Evolutionary conservation across 2,329 filamentous ascomycete genomes (phyloP), one percentile per base, ranked within the genome.

Genomic region (Fusarium mangiferae): DNA sequence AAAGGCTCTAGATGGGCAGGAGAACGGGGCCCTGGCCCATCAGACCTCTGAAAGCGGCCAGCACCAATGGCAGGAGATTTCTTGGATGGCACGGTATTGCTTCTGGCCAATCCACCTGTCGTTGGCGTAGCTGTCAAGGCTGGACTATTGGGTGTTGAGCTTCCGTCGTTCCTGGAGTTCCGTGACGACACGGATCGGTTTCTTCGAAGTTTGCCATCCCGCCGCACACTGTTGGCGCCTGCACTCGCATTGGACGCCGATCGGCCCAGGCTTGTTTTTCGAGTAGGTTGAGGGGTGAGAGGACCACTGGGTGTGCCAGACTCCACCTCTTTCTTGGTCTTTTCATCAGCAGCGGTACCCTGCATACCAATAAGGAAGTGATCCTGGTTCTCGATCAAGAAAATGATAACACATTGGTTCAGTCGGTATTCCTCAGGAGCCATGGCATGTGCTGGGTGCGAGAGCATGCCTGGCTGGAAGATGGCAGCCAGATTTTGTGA

Each of bases 301-400:
- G 82, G 79, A 17, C 69, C 74, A 79, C 82, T 76, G 82, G 87
- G 89, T 7, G 92, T 92, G 64, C 93, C 94, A 79, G 95, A 91
- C 73, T 91, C 87, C 48, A 92, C 88, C 76, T 90, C 88, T 76
- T 89, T 85, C 75, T 89, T 88, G 3, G 90, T 92, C 80, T 89
- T 91, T 80, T 97, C 94, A 80, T 98, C 95, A n/a, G 95, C 94
- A n/a, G 91, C 95, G n/a, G 95, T 98, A 49, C 96, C 96, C 80
- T 95, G 94, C 96, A 99, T 99, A 62, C 96, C 96, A 74, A 99
- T 97, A 74, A 99, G 86, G 86, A 99, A 99, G 82, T 98, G 94
- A 79, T 99, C 96, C 82, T 99, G 96, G 78, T 99, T 98, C 80
- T 98, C 95, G 75, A 99, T 99, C 76, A 99, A 85, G 82, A 99